Evolutionary conservation across 2,329 filamentous ascomycete genomes (phyloP), one percentile per base, ranked within the genome.

Genomic region (Colletotrichum sp.): DNA sequence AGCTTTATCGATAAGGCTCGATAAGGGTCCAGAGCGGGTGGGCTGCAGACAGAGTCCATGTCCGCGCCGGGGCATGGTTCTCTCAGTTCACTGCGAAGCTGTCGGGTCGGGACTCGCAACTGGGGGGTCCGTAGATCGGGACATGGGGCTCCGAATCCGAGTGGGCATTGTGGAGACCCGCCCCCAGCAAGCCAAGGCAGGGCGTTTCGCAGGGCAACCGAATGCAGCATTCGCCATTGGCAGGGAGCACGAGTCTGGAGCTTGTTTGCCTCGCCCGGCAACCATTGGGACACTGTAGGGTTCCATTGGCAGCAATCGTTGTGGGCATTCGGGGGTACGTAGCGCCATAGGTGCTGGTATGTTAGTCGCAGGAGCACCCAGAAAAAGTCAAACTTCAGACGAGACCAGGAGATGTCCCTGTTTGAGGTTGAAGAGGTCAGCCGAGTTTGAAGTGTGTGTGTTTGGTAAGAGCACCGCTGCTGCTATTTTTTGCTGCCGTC

Each of bases 191-290:
- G 70, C 70, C 73, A 76, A 75, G 74, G 69, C 57, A 75, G 32
- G 74, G 65, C 59, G 71, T 76, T 76, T 74, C 64, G 65, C 70
- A 69, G 57, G 70, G 71, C 70, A 75, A 75, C 74, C 71, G 70
- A 64, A 76, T 74, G 55, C 74, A 74, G 57, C 26, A 64, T 64
- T 68, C 22, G 36, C 30, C 26, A 64, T 64, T 68, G 34, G 36
- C 30, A 48, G 64, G 44, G 57, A 39, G 39, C 26, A 8, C 52
- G 44, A 59, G 26, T 65, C 69, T 64, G 32, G 63, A 72, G 63
- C 69, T 72, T 68, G 72, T 72, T 72, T 68, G 63, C 22, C 28
- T 22, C 16, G 44, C 44, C 44, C 44, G 44, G 44, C 44, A 52
- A n/a, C 59, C 34, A 36, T 24, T 60, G 39, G 39, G 18, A 48